Percentiles rank a stretch among this genome's conserved stretches.
Evolutionary conservation across 805 yeast species (phyloP).

Genomic region (Huiozyma sinensis): DNA sequence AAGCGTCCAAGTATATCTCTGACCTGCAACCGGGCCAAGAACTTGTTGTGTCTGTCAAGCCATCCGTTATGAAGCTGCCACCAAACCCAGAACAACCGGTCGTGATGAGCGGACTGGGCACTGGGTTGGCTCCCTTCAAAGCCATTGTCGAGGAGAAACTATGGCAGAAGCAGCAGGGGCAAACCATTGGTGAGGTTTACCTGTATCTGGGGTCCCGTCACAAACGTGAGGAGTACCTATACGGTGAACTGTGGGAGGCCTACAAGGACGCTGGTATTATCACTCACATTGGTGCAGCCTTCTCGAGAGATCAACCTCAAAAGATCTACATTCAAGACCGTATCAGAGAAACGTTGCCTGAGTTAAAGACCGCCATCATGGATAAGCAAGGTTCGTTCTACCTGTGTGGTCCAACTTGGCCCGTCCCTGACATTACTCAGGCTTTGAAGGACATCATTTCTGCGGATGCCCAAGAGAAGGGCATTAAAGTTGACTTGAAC

Average conservation of each 20-base stretch:
- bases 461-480: slow-evolving; percentile 58
- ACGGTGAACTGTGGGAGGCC: slow-evolving; percentile 97
- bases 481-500: slow-evolving; percentile 58
- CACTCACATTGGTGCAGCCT: slow-evolving; percentile 95
- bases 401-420: slow-evolving; percentile 99
- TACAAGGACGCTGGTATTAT: slow-evolving; percentile 83
- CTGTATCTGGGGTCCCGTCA: slow-evolving; percentile 91
- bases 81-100: slow-evolving; percentile 79
- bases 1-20: slow-evolving; percentile 83
- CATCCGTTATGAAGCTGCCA: slow-evolving; percentile 94
- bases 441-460: slow-evolving; percentile 74
- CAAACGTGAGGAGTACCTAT: slow-evolving; percentile 86
- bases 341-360: slow-evolving; percentile 65
- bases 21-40: slow-evolving; percentile 73
- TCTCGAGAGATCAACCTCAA: slow-evolving; percentile 92
- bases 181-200: slow-evolving; percentile 79
- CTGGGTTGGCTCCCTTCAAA: slow-evolving; percentile 97
- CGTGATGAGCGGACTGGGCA: slow-evolving; percentile 94
- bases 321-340: slow-evolving; percentile 93
- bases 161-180: slow-evolving; percentile 85
- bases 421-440: slow-evolving; percentile 90
- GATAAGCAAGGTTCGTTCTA: slow-evolving; percentile 80
- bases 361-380: slow-evolving; percentile 70
- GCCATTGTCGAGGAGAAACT: slow-evolving; percentile 92
- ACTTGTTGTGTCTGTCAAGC: slow-evolving; percentile 87